Evolutionary conservation across 148 eudicot species (phyloP).

Genomic region (Dysphania ambrosioides): DNA sequence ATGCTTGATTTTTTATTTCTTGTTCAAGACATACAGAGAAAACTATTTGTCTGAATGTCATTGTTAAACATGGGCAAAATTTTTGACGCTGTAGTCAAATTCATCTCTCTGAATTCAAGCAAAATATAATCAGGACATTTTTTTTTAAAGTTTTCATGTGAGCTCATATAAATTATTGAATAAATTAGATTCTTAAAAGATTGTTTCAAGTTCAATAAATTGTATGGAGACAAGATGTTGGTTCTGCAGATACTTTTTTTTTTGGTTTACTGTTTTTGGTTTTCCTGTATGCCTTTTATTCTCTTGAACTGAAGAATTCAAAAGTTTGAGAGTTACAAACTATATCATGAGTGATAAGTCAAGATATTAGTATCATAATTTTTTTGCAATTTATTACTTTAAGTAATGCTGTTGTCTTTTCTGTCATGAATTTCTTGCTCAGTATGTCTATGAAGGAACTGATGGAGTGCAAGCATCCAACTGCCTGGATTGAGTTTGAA

Average conservation of each 20-base stretch:
- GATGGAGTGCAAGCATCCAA: constrained; percentile 84
- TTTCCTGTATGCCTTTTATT: not conserved
- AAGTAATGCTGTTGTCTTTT: constrained; percentile 14
- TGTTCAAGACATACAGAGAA: too few relatives aligned
- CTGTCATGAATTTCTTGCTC: constrained; percentile 31
- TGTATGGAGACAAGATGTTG: not conserved
- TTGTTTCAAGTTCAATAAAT: too few relatives aligned
- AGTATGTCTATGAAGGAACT: constrained; percentile 88
- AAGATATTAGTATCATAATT: not conserved
- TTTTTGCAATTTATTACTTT: constrained; percentile 1
- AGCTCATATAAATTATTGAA: too few relatives aligned
- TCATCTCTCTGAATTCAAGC: not conserved
- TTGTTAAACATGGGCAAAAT: not conserved
- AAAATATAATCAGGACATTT: not conserved
- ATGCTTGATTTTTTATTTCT: too few relatives aligned
- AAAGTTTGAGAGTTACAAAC: not conserved
- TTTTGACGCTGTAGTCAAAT: not conserved
- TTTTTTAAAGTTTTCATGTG: not conserved
- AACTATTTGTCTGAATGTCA: not conserved
- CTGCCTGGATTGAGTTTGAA: constrained; percentile 91
- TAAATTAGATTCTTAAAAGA: too few relatives aligned
- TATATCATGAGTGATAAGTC: not conserved
- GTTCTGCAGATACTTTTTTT: not conserved
- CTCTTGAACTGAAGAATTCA: not conserved
- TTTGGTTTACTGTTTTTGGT: not conserved